Evolutionary conservation across 352 stramenopile species (phyloP).

Genomic region (Phytophthora melonis): DNA sequence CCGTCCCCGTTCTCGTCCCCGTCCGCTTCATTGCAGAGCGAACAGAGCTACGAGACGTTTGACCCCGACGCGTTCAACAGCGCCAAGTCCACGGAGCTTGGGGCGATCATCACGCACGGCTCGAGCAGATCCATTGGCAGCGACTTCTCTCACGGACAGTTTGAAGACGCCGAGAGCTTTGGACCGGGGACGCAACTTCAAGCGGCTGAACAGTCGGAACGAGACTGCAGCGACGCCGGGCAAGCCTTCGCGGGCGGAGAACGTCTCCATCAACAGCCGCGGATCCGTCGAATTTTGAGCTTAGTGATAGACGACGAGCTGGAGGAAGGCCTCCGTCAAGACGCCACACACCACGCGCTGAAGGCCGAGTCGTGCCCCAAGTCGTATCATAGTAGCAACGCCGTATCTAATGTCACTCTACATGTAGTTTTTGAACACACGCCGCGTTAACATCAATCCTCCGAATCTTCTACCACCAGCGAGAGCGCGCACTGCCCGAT

Average conservation of each 20-base stretch:
- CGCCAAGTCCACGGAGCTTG: constrained; percentile 36
- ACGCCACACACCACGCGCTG: constrained; percentile 5
- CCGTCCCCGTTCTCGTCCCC: constrained; percentile 33
- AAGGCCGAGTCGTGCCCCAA: constrained; percentile 17
- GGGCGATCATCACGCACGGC: constrained; percentile 11
- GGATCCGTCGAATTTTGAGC: constrained; percentile 74
- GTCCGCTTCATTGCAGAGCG: constrained; percentile 26
- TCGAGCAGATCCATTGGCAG: constrained; percentile 45
- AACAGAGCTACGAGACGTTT: constrained; percentile 41
- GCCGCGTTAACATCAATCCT: not conserved
- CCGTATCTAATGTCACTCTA: constrained; percentile 48
- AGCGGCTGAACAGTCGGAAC: constrained; percentile 19
- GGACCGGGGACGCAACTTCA: constrained; percentile 8
- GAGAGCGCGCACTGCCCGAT: constrained; percentile 23
- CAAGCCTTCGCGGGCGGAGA: constrained; percentile 23
- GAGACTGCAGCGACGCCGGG: constrained; percentile 10
- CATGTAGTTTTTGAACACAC: constrained; percentile 36
- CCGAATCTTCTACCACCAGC: constrained; percentile 44
- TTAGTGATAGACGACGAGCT: constrained; percentile 8
- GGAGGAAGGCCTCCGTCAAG: not conserved
- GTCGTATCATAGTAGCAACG: constrained; percentile 40
- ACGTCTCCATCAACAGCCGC: constrained; percentile 37
- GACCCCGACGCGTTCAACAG: constrained; percentile 52
- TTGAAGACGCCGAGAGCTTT: constrained; percentile 52
- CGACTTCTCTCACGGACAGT: constrained; percentile 52